Percentiles rank a stretch among this genome's conserved stretches.
phyloP scores from a whole-genome alignment of 345 rosid species.

The Camelina laxa region DNA sequence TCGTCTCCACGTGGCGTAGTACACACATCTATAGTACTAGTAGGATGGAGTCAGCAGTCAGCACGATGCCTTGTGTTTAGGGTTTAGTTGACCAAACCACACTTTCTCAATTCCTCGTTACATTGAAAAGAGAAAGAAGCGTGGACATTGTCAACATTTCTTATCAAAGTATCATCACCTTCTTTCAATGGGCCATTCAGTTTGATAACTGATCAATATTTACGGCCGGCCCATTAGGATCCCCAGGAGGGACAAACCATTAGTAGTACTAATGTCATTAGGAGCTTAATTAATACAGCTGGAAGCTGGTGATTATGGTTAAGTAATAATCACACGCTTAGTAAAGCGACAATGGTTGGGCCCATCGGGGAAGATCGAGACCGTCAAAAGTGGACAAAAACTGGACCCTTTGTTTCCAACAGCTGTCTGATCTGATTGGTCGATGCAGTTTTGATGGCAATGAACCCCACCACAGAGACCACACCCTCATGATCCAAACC shows the following conservation, averaged over 20 bases:
- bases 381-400: constrained; percentile 43
- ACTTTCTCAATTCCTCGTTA: neutral
- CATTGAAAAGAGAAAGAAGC: neutral
- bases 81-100: constrained; percentile 38
- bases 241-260: neutral
- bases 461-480: constrained; percentile 37
- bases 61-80: neutral
- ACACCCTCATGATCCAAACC: constrained; percentile 28
- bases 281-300: constrained; percentile 18
- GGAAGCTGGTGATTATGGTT: constrained; percentile 31
- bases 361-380: constrained; percentile 25
- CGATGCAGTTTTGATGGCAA: constrained; percentile 35
- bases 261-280: constrained; percentile 28
- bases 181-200: neutral
- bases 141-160: neutral
- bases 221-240: neutral
- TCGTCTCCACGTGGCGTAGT: constrained; percentile 14
- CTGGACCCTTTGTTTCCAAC: constrained; percentile 4
- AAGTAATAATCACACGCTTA: constrained; percentile 5
- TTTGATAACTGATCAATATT: neutral
- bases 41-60: constrained; percentile 23
- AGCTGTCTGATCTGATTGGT: constrained; percentile 44
- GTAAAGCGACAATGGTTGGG: constrained; percentile 28
- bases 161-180: neutral
- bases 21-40: neutral